A percentile compares a stretch with the other conserved stretches of the same genome.
Evolutionary conservation across 108 stramenopile genomes (phyloP).

Genomic region (Fragilaria crotonensis): DNA sequence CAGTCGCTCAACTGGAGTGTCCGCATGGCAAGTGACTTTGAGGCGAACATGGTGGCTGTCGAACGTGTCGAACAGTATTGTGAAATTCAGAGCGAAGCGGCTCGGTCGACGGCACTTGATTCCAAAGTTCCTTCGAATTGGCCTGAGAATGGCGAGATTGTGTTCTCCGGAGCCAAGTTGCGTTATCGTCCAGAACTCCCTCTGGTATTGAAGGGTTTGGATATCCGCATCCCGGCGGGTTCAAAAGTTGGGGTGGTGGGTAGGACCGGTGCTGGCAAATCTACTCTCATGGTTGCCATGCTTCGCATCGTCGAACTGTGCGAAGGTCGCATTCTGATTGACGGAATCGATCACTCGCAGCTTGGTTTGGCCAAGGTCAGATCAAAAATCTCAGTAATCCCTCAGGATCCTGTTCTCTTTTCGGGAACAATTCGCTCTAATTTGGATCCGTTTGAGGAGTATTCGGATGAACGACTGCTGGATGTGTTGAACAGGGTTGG

Average conservation of each 20-base stretch:
- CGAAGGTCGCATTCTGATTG: constrained; percentile 71
- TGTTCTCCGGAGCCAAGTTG: constrained; percentile 55
- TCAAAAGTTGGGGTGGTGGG: constrained; percentile 75
- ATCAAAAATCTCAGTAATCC: constrained; percentile 84
- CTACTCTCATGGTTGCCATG: constrained; percentile 78
- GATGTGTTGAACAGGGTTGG: constrained; percentile 74
- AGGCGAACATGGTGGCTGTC: constrained; percentile 88
- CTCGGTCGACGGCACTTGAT: constrained; percentile 33
- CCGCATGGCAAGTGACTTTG: constrained; percentile 86
- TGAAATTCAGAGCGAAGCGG: constrained; percentile 48
- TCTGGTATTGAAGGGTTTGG: constrained; percentile 84
- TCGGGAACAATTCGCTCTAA: constrained; percentile 85
- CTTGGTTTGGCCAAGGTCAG: constrained; percentile 79
- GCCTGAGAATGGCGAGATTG: constrained; percentile 71
- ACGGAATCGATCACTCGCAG: constrained; percentile 72
- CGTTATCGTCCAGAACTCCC: constrained; percentile 80
- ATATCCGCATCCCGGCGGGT: constrained; percentile 54
- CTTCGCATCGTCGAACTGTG: constrained; percentile 70
- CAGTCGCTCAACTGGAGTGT: constrained; percentile 91
- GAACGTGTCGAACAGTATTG: constrained; percentile 82
- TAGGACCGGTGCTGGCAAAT: constrained; percentile 81
- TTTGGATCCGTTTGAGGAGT: constrained; percentile 86
- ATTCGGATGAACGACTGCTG: constrained; percentile 40
- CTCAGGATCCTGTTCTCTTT: constrained; percentile 95
- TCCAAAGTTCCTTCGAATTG: constrained; percentile 29